Base-by-base conservation (phyloP, 768 basidiomycete species). In the Mycena capillaripes region DNA sequence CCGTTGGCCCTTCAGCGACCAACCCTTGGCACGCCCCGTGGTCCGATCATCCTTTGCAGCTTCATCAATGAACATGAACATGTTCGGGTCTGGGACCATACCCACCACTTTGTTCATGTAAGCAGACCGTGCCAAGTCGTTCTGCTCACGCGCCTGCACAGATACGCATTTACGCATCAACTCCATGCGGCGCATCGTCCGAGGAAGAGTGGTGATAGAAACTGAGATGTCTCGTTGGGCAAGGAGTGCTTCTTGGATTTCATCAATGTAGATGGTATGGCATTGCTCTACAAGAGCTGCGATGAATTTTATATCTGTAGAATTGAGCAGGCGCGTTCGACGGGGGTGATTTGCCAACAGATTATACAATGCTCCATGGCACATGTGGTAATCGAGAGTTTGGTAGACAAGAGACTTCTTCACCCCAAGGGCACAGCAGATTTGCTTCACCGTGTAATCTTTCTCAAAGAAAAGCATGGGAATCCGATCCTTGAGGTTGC, bases 151-250 rank as follows among this genome's bases (percentile, higher is more conserved):
- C 6, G 82, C 79, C 4, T 34, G 32, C 2, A 56, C 71, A 53
- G 78, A 60, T 8, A 82, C 72, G 8, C 71, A 48, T 55, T 83
- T 83, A 23, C 74, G 73, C 1, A 77, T 71, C 17, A 81, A 61
- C 0, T 64, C 63, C 19, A 79, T 38, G 14, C 58, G 68, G 17
- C 56, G 73, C 19, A 82, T 57, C 0, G 82, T 63, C 14, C 69
- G 61, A 34, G 66, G 76, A 40, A 77, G 55, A 0, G 76, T 79
- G 3, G 77, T 42, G 55, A 77, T 42, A 16, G 67, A 75, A 23
- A 73, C 75, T 32, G 48, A 17, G 14, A 74, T 17, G 32, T 56
- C 59, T 11, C 72, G 65, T 11, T 56, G 44, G 1, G 25, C 19
- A 2, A 52, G 25, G 17, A 79, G 75, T 27, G 75, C 42, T 17